Base-by-base conservation (phyloP, 768 basidiomycete species). In the Podaxis mareebaensis region DNA sequence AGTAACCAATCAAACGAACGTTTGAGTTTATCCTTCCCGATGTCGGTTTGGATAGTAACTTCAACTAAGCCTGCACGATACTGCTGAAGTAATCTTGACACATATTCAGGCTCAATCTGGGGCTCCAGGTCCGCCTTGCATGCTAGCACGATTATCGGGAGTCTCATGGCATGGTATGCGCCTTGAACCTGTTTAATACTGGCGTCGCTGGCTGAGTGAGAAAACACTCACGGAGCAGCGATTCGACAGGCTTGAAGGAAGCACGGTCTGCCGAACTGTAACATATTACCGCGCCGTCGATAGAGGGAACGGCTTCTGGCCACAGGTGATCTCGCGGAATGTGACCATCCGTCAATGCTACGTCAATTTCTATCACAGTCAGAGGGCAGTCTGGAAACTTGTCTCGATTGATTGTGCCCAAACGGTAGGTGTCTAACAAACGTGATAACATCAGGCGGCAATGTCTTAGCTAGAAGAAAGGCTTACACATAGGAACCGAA, bases 221-320 rank as follows among this genome's bases (percentile, higher is more conserved):
- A 57, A 56, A 59, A 7, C 20, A 83, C 92, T 74, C 71, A 95
- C 95, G 81, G 36, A 96, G 79, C 53, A 93, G 80, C 33, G 81
- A 81, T 71, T 86, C 81, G 17, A 96, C 81, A 15, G 86, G 87
- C 15, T 73, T 73, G 68, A 92, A 89, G 22, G 93, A 93, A 1
- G 77, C 73, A 61, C 72, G 71, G 62, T 85, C 78, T 0, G 86
- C 83, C 10, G 88, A 84, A 75, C 95, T 92, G 73, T 95, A 97
- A 70, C 95, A 97, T 26, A 97, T 79, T 58, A 97, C 83, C 13
- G 90, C 85, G 0, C 90, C 96, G 66, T 95, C 89, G 56, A 93
- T 78, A 17, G 74, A 72, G 20, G 89, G 88, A 24, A 86, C 76
- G 4, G 77, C 78, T 30, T 81, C 78, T 6, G 90, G 84, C 81